Evolutionary conservation across 179 eudicot species (phyloP).

Genomic region (Vitellaria paradoxa): DNA sequence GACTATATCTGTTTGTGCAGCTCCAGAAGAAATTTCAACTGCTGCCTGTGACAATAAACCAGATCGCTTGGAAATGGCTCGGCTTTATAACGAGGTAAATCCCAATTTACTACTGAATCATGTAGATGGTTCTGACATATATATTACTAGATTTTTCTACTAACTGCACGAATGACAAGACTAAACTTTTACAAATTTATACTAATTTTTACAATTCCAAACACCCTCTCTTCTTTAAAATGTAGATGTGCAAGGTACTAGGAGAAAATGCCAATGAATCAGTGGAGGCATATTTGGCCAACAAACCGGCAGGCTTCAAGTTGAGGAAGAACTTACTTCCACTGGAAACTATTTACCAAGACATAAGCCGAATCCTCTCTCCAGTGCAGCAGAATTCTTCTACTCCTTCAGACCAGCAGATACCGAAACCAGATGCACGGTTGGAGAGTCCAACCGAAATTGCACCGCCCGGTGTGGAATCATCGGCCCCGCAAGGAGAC

Average conservation of each 20-base stretch:
- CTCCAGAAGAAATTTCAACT: constrained; percentile 44
- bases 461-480: neutral
- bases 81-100: constrained; percentile 69
- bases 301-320: constrained; percentile 34
- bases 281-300: constrained; percentile 32
- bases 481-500: neutral
- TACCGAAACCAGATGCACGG: constrained; percentile 8
- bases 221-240: constrained; percentile 5
- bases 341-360: constrained; percentile 36
- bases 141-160: neutral
- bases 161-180: neutral
- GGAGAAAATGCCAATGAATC: constrained; percentile 41
- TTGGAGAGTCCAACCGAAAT: neutral
- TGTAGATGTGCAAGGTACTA: constrained; percentile 63
- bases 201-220: too few relatives aligned
- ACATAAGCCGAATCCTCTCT: constrained; percentile 37
- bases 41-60: constrained; percentile 46
- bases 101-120: neutral
- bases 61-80: constrained; percentile 53
- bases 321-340: constrained; percentile 40
- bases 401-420: neutral
- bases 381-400: constrained; percentile 16
- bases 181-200: neutral
- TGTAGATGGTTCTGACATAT: neutral
- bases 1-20: constrained; percentile 31